Evolutionary conservation across 495 filamentous ascomycete genomes (phyloP).

Genomic region (Talaromyces adpressus): DNA sequence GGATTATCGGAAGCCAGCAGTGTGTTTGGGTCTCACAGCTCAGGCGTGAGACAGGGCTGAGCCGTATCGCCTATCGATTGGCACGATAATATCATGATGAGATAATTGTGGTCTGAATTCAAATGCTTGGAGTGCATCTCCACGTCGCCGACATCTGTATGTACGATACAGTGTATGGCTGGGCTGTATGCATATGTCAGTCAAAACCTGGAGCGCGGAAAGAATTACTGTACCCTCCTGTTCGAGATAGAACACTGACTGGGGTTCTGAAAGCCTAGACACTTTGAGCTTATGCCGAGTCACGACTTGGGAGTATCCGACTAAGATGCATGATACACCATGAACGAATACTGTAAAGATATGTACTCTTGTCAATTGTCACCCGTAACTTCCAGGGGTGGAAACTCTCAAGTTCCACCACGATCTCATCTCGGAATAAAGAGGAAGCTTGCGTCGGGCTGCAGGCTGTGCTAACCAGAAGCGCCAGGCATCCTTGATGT

Average conservation of each 20-base stretch:
- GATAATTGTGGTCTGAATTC: background rate
- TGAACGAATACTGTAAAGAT: background rate
- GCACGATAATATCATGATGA: background rate
- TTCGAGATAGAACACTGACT: background rate
- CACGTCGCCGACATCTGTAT: background rate
- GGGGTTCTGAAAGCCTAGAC: background rate
- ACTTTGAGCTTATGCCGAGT: background rate
- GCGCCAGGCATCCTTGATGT: background rate
- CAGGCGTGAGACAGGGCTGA: background rate
- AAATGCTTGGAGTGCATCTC: background rate
- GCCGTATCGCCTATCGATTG: background rate
- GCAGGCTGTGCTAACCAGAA: background rate
- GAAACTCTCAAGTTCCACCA: background rate
- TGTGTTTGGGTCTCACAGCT: background rate
- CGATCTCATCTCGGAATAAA: slow-evolving; percentile 1
- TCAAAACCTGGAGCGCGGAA: background rate
- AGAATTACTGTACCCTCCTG: background rate
- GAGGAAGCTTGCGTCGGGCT: background rate
- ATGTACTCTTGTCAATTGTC: background rate
- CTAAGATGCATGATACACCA: background rate
- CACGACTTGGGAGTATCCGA: background rate
- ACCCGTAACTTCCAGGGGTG: background rate
- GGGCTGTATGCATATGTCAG: background rate
- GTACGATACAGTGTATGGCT: background rate
- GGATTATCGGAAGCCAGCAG: background rate